Evolutionary conservation across 768 basidiomycete species (phyloP), one percentile per base, ranked within the genome.

Genomic region (Rhizopogon sp.): DNA sequence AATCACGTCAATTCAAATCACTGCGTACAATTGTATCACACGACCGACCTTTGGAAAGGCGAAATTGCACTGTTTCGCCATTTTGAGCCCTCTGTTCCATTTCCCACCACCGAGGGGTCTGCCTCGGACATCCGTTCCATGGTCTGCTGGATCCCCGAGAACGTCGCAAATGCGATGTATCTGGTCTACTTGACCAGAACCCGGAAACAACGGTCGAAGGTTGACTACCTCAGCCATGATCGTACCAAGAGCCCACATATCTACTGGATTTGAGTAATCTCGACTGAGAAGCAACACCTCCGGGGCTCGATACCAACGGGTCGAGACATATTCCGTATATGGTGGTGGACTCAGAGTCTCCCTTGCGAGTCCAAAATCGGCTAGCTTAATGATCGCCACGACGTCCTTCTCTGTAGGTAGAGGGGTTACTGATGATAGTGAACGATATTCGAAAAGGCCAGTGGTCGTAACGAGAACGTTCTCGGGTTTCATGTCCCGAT

Each of bases 401-500:
- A 99, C 97, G 70, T 99, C 97, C 74, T 86, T 89, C 64, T 98
- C 96, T 54, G 83, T 78, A 39, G 85, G 79, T 9, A 79, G 82
- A 53, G 79, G 76, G 16, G 85, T 82, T 50, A 80, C 65, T 10
- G 90, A 85, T n/a, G 84, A 85, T 31, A 92, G 79, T 9, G 90
- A 81, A 28, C 82, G 84, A 67, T 99, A 99, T 72, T 97, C 92
- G 61, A 89, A 87, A 50, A 96, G 80, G 17, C 97, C 97, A 13
- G 93, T 97, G 2, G 97, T 98, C 16, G 97, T 98, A 63, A 99
- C 97, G 50, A 99, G 84, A 7, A 98, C 88, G 64, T 99, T 99
- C 71, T 99, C 97, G 39, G 97, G 97, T 72, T 99, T 99, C 93
- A 99, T 97, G 70, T 99, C 97, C 47, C 97, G 90, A 72, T 99